These are phyloP conservation scores for Pterocarpus macrocarpus DNA, from an alignment of 306 rosid genomes.

Conservation along the genomic window DNA sequence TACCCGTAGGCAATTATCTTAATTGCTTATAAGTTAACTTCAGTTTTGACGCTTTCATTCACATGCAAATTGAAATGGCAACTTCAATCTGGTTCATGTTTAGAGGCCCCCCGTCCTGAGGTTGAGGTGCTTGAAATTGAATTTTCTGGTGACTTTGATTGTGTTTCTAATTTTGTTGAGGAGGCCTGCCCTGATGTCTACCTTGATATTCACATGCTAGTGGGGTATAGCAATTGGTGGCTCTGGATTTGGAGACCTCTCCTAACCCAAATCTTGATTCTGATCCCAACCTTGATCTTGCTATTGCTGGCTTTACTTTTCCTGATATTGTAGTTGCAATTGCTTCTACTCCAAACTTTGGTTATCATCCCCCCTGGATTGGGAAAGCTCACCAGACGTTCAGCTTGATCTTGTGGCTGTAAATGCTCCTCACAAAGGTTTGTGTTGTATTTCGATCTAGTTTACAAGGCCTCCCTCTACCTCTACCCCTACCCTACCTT, in stretches of 20 bases:
- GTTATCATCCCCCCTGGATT: constrained; percentile 18
- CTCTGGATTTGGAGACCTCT: constrained; percentile 25
- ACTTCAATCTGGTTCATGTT: constrained; percentile 2
- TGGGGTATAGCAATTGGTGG: not conserved
- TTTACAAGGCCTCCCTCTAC: constrained; percentile 34
- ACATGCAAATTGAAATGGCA: not conserved
- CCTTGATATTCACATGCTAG: constrained; percentile 6
- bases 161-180: constrained; percentile 6
- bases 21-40: not conserved
- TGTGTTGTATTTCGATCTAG: not conserved
- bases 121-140: not conserved
- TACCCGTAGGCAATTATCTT: not conserved
- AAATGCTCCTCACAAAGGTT: constrained; percentile 20
- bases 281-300: not conserved
- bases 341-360: not conserved
- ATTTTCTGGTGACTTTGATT: constrained; percentile 3
- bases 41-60: not conserved
- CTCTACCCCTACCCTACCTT: not conserved
- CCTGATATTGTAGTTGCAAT: not conserved
- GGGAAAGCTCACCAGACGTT: constrained; percentile 17
- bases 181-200: constrained; percentile 19
- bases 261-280: not conserved
- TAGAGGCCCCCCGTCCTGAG: not conserved
- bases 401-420: constrained; percentile 17
- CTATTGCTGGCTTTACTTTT: constrained; percentile 10